Percentiles rank a stretch among this genome's conserved stretches.
Conservation (phyloP, 2,329 filamentous ascomycete genomes). For the Arachnopeziza araneosa region DNA sequence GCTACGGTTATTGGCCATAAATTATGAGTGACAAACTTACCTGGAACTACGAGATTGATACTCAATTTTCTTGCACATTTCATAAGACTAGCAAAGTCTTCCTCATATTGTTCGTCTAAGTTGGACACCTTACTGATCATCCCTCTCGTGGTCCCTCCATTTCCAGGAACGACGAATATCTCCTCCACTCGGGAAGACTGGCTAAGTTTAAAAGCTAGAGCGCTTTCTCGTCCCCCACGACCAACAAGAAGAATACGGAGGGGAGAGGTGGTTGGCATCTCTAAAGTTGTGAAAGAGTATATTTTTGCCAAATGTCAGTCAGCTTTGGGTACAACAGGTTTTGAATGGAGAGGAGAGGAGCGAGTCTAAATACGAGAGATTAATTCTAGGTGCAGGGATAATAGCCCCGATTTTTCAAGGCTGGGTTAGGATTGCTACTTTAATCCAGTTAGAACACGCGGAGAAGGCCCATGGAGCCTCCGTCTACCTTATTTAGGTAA, state of each 20-base stretch:
- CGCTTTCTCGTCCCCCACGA: slow-evolving; percentile 88
- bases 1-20: too few relatives aligned
- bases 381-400: too few relatives aligned
- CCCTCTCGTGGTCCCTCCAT: slow-evolving; percentile 71
- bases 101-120: slow-evolving; percentile 55
- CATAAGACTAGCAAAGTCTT: slow-evolving; percentile 73
- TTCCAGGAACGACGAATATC: slow-evolving; percentile 69
- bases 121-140: slow-evolving; percentile 60
- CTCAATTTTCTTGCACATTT: slow-evolving; percentile 64
- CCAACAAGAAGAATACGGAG: slow-evolving; percentile 73
- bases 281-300: too few relatives aligned
- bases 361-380: too few relatives aligned
- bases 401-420: too few relatives aligned
- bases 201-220: slow-evolving; percentile 84
- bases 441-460: too few relatives aligned
- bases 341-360: too few relatives aligned
- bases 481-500: too few relatives aligned
- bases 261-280: neutral
- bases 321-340: too few relatives aligned
- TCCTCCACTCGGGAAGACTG: slow-evolving; percentile 71
- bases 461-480: too few relatives aligned
- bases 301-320: too few relatives aligned
- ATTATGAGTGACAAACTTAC: slow-evolving; percentile 30
- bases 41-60: slow-evolving; percentile 78
- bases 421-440: too few relatives aligned